Base-by-base conservation (phyloP, 441 rosid genomes). In the Raphanus hybrid region DNA sequence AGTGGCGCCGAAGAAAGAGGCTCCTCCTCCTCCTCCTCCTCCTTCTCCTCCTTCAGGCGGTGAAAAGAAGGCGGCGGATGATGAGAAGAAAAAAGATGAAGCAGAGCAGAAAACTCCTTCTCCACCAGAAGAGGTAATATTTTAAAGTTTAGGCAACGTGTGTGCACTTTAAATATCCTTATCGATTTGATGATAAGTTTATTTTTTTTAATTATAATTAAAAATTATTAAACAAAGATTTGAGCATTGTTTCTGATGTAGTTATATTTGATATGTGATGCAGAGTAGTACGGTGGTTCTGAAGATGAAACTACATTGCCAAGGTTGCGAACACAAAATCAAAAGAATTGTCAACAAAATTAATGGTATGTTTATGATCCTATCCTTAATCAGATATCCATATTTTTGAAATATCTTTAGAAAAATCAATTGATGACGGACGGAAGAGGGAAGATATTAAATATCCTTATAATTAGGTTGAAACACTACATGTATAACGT, bases 281-380 rank as follows among this genome's bases (percentile, higher is more conserved):
- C 96, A 94, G 99, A 87, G 84, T 59, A 87, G 84, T 59, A 86
- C 92, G 10, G 96, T 86, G 75, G 92, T 86, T 59, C 66, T 95
- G 78, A 91, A 91, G 84, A 87, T 87, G 27, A 82, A 84, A 71
- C 76, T 90, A 2, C 99, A 95, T 76, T 95, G 99, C 32, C 91
- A 93, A 3, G 92, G 93, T 37, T 95, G 99, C 82, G 82, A 88
- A 43, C 65, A 79, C 9, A 95, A 95, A 62, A 89, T 91, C 39
- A 64, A 75, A 70, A 91, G 67, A 78, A 86, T 86, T 18, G 87
- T 95, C 67, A 11, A 1, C 50, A 94, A 86, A 61, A 70, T 69
- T 69, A 61, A 87, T 52, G 99, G 99, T 95, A 4, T 71, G 74
- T 37, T 43, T 34, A 26, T 55, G 1, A 45, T 78, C 52, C 60